A percentile compares a stretch with the other conserved stretches of the same genome.
phyloP scores from a whole-genome alignment of 2,329 filamentous ascomycete genomes.

The Elsinoe necatrix region DNA sequence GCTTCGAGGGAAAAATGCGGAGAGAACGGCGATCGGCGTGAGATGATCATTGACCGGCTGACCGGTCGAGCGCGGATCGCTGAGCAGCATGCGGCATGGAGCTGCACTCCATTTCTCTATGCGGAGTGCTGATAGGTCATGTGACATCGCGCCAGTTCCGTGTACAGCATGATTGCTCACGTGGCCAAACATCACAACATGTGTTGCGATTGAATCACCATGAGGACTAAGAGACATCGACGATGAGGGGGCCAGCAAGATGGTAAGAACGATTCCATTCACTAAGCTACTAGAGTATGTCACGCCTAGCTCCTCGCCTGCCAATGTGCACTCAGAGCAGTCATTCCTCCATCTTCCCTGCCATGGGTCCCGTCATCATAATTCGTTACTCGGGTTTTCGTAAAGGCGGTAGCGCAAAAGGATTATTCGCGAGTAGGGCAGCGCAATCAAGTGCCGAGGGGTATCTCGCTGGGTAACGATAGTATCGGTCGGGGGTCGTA shows the following conservation, averaged over 20 bases:
- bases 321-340: not conserved
- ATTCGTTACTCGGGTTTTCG: not conserved
- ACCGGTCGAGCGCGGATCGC: not conserved
- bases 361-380: not conserved
- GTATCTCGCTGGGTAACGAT: slow-evolving; percentile 7
- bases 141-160: not conserved
- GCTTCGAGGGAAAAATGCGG: not conserved
- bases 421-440: too few species aligned
- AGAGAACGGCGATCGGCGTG: not conserved
- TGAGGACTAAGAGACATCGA: not conserved
- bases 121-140: not conserved
- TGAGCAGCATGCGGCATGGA: not conserved
- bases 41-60: not conserved
- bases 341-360: not conserved
- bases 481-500: not conserved
- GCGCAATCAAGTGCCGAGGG: not conserved
- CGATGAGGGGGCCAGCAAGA: not conserved
- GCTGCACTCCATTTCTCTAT: not conserved
- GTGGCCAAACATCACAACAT: too few species aligned
- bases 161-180: too few species aligned
- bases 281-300: not conserved
- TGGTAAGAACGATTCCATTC: not conserved
- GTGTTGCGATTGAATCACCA: too few species aligned
- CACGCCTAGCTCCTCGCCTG: slow-evolving; percentile 1
- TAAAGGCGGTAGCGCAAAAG: not conserved